Base-by-base conservation (phyloP, 768 basidiomycete species). In the Rhodotorula toruloides region DNA sequence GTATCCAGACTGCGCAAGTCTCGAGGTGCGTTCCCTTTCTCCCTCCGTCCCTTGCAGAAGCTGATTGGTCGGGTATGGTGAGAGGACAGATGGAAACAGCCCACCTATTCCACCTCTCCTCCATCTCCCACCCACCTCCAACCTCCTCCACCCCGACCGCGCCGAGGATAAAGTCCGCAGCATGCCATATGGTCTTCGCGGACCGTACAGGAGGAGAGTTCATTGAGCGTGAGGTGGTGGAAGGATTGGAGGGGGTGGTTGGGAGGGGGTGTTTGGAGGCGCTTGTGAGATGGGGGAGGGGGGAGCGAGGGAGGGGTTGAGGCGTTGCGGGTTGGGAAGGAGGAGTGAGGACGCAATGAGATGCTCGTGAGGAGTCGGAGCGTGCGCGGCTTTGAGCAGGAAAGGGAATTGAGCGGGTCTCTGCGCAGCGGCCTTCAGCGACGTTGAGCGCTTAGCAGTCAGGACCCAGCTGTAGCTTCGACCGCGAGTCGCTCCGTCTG, bases 31-130 rank as follows among this genome's bases (percentile, higher is more conserved):
- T 27, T 10, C 22, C 22, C 25, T 25, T 3, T 31, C 36, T 34
- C 17, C 43, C 22, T 39, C 27, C 40, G 11, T 58, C 39, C 42
- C 64, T 31, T 17, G n/a, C n/a, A n/a, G n/a, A n/a, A n/a, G n/a
- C n/a, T n/a, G n/a, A n/a, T n/a, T n/a, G n/a, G n/a, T n/a, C n/a
- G n/a, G n/a, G n/a, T n/a, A n/a, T n/a, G n/a, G n/a, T n/a, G n/a
- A n/a, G n/a, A n/a, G n/a, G n/a, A 10, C n/a, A 90, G 89, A 91
- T 90, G 89, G 88, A 90, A 75, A 89, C 87, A 0, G 88, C 87
- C 76, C 89, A 89, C 78, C 77, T 90, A 54, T 84, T 85, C 73
- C 89, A 91, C 76, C 83, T 90, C 21, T 88, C 89, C 4, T 81
- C 82, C 29, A 86, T 84, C 72, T 63, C 47, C 9, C 58, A 31